These are phyloP conservation scores for Phytopythium litorale DNA, from an alignment of 352 stramenopile species.

Conservation along the genomic window DNA sequence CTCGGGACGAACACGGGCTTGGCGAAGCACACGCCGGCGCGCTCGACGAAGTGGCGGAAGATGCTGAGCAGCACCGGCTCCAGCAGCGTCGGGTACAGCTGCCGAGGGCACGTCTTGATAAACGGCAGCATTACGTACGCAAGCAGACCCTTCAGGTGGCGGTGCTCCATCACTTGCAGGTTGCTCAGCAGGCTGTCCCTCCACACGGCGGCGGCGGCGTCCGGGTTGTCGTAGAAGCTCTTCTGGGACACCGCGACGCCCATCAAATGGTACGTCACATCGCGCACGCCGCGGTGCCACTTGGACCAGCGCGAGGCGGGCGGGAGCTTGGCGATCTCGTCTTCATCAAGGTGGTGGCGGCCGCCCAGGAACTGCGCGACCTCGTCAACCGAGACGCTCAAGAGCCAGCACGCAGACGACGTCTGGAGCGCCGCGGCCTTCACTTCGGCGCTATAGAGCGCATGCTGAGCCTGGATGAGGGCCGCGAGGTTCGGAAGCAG, in stretches of 20 bases:
- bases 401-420: slow-evolving; percentile 52
- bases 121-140: slow-evolving; percentile 75
- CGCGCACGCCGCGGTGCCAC: slow-evolving; percentile 79
- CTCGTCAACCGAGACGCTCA: slow-evolving; percentile 72
- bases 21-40: slow-evolving; percentile 37
- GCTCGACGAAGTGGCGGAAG: slow-evolving; percentile 54
- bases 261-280: slow-evolving; percentile 76
- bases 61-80: slow-evolving; percentile 54
- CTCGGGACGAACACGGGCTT: slow-evolving; percentile 10
- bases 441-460: slow-evolving; percentile 41
- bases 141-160: slow-evolving; percentile 59
- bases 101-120: slow-evolving; percentile 58
- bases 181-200: slow-evolving; percentile 64
- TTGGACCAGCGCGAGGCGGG: slow-evolving; percentile 57
- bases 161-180: slow-evolving; percentile 66
- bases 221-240: slow-evolving; percentile 49
- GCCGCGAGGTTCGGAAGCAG: slow-evolving; percentile 65
- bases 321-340: slow-evolving; percentile 52
- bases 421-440: slow-evolving; percentile 57
- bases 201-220: slow-evolving; percentile 37
- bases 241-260: slow-evolving; percentile 47
- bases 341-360: slow-evolving; percentile 70
- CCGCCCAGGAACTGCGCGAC: slow-evolving; percentile 69
- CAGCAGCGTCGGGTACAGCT: slow-evolving; percentile 53
- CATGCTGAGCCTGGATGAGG: slow-evolving; percentile 58